These are phyloP conservation scores for Alternaria sp. DNA, from an alignment of 2,329 filamentous ascomycete species.

Conservation along the genomic window DNA sequence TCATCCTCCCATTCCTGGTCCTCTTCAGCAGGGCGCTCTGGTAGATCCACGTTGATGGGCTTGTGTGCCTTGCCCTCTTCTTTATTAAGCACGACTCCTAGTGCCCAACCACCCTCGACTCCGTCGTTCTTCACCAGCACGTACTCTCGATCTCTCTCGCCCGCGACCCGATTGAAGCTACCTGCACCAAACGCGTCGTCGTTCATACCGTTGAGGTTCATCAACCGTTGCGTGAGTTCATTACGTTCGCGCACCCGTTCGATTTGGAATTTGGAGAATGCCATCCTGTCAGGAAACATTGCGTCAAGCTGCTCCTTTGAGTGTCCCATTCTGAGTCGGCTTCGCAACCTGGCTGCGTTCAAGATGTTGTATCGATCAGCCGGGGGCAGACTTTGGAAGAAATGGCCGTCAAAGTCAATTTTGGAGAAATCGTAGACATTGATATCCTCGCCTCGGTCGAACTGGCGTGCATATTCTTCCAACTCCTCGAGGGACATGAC, in stretches of 20 bases:
- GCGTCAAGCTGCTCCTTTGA: constrained; percentile 94
- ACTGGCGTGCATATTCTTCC: constrained; percentile 91
- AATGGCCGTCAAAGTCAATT: constrained; percentile 95
- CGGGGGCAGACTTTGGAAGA: constrained; percentile 89
- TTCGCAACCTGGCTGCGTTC: constrained; percentile 88
- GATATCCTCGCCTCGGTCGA: constrained; percentile 90
- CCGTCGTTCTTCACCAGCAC: constrained; percentile 95
- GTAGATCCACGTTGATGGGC: constrained; percentile 88
- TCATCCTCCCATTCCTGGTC: constrained; percentile 74
- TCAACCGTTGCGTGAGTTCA: constrained; percentile 90
- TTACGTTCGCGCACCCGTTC: constrained; percentile 93
- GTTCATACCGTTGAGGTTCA: constrained; percentile 92
- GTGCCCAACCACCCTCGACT: constrained; percentile 92
- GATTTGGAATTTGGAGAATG: constrained; percentile 95
- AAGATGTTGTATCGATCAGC: constrained; percentile 96
- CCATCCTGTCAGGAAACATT: constrained; percentile 99
- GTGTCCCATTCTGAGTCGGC: constrained; percentile 90
- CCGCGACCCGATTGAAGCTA: constrained; percentile 72
- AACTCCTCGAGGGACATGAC: constrained; percentile 97
- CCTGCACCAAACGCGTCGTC: constrained; percentile 72
- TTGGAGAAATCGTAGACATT: constrained; percentile 92
- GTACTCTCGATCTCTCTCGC: constrained; percentile 92
- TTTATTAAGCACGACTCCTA: constrained; percentile 89
- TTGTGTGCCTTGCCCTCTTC: constrained; percentile 83
- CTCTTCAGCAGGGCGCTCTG: constrained; percentile 58